Evolutionary conservation across 495 filamentous ascomycete species (phyloP), one percentile per base, ranked within the genome.

Genomic region (Xylaria cubensis): DNA sequence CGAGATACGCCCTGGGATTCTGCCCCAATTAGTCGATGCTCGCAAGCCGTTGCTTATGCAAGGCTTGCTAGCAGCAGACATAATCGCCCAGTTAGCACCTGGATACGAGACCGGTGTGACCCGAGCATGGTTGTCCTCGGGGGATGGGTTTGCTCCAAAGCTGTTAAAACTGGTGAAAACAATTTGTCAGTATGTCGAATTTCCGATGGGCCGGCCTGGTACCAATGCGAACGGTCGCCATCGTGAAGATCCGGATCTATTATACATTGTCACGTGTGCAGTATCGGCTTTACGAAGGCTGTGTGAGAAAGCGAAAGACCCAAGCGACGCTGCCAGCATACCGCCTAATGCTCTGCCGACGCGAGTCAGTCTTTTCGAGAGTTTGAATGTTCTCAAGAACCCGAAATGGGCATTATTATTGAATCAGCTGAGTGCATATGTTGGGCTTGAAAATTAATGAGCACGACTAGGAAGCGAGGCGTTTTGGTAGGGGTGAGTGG

Each of bases 1-100:
- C 17, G 78, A 83, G 39, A 83, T 79, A 48, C 86, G 84, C 13
- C 79, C 77, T 5, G 75, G 84, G 0, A 80, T 86, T 56, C 78
- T 89, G 3, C 84, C 90, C 3, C 85, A 89, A 2, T 86, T 93
- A 12, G 89, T 93, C 21, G 93, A 97, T 79, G 90, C 87, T 13
- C 92, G 96, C 44, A 95, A 94, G 80, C 91, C 96, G 0, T 89
- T 92, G 71, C 83, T 99, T 62, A 93, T 94, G 87, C 96, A 99
- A 83, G 94, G 94, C 7, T 88, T 99, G 72, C 84, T 99, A 7
- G 93, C 95, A 2, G 95, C 94, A 4, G 95, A 99, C 74, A 96
- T 98, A 67, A 82, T 98, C 10, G 88, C 93, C 4, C 88, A 89
- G 7, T 86, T 97, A 19, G 89, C 88, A 2, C 93, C 93, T n/a